Evolutionary conservation across 768 basidiomycete genomes (phyloP).

Genomic region (Termitomyces heimii): DNA sequence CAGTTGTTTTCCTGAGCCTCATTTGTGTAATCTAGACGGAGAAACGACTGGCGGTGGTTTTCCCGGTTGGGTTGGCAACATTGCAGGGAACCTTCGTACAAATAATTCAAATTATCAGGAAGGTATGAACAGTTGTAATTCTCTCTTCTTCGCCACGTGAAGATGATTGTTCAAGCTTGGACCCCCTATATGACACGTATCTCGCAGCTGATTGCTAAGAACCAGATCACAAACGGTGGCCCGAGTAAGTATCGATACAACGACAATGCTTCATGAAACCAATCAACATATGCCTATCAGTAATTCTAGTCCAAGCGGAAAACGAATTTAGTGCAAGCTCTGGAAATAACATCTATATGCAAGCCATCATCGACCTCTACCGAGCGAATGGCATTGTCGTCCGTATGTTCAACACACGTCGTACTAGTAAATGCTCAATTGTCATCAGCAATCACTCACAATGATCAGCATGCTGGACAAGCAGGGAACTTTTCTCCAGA

Average conservation of each 20-base stretch:
- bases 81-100: constrained; percentile 42
- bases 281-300: constrained; percentile 16
- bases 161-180: constrained; percentile 35
- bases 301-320: constrained; percentile 47
- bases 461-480: constrained; percentile 42
- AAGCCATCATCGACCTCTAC: constrained; percentile 38
- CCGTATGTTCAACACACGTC: constrained; percentile 25
- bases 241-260: constrained; percentile 33
- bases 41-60: constrained; percentile 54
- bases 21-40: constrained; percentile 24
- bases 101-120: constrained; percentile 42
- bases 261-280: background rate
- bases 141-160: background rate
- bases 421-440: background rate
- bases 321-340: constrained; percentile 46
- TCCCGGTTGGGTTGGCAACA: constrained; percentile 55
- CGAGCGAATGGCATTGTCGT: constrained; percentile 40
- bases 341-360: constrained; percentile 42
- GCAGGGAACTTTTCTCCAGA: constrained; percentile 48
- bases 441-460: constrained; percentile 37
- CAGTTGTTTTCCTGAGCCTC: background rate
- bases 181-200: constrained; percentile 47
- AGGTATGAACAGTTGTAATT: constrained; percentile 20
- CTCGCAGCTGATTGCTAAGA: constrained; percentile 40
- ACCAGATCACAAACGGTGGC: constrained; percentile 57